These are phyloP conservation scores for Phoma sp. DNA, from an alignment of 2,329 filamentous ascomycete species.

Conservation along the genomic window DNA sequence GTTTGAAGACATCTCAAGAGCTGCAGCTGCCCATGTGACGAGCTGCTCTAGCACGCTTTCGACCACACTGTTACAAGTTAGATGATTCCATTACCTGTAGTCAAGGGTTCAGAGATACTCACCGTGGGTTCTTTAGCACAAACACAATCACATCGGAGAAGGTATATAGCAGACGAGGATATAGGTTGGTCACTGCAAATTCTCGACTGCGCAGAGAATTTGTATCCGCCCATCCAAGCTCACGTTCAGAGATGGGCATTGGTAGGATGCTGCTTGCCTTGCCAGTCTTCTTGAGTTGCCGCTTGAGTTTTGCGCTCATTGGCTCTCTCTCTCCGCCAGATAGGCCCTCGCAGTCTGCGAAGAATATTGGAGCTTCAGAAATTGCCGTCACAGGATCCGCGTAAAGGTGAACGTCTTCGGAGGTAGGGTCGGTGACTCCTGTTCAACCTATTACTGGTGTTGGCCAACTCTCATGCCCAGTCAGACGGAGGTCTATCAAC, in stretches of 20 bases:
- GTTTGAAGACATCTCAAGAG: conserved; percentile 48
- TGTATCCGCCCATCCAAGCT: conserved; percentile 21
- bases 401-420: conserved; percentile 52
- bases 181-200: conserved; percentile 49
- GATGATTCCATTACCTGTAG: background rate
- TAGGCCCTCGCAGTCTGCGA: no score
- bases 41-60: conserved; percentile 11
- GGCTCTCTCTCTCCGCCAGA: no score
- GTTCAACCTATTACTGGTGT: conserved; percentile 20
- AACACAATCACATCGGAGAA: conserved; percentile 55
- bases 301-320: no score
- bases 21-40: conserved; percentile 16
- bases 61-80: conserved; percentile 6
- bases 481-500: conserved; percentile 45
- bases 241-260: conserved; percentile 46
- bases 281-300: no score
- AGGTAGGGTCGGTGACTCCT: conserved; percentile 20
- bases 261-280: no score
- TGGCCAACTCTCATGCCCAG: conserved; percentile 21
- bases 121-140: conserved; percentile 49
- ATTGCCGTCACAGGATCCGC: conserved; percentile 54
- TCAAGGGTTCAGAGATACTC: conserved; percentile 1
- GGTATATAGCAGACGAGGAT: conserved; percentile 52
- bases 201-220: conserved; percentile 27
- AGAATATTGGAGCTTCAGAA: conserved; percentile 42